Evolutionary conservation across 768 basidiomycete genomes (phyloP), one percentile per base, ranked within the genome.

Genomic region (Phaeolepiota aurea): DNA sequence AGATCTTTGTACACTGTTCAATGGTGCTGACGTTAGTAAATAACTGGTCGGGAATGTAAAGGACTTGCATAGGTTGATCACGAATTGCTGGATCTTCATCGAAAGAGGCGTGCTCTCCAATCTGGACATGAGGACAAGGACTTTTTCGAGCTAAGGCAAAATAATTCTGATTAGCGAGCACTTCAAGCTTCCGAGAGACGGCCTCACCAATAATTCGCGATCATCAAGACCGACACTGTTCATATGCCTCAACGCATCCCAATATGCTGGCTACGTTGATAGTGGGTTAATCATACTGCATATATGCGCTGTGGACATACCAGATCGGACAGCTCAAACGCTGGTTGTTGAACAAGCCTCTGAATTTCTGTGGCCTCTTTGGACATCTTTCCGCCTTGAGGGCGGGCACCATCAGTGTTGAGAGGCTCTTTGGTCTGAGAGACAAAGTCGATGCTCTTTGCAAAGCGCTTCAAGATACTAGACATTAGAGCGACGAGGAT

Each of bases 1-100:
- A 90, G 72, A 56, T 87, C 87, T 45, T 82, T 77, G 66, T 80
- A 87, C 31, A 87, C 82, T 83, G 55, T 31, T 44, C 21, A 15
- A 40, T 37, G 28, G 36, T 45, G 43, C 44, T 32, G 43, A 28
- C 31, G 25, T 44, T 30, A 20, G 36, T 41, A 35, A 42, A 40
- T 50, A 44, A 54, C 46, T 21, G 48, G 46, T 38, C 39, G 49
- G 36, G 28, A 32, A 40, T 32, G 31, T 28, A 41, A 20, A 23
- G 40, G 37, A 42, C 81, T 52, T 53, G 85, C 84, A 63, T 36
- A 79, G 56, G 41, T 61, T 63, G 32, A 86, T 77, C 41, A 76
- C 63, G 40, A 59, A 42, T 37, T 71, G 57, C 50, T 85, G 73
- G 10, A 79, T 50, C 43, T 61, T 57, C 37, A 48, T 45, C 15